phyloP scores from a whole-genome alignment of 768 basidiomycete species.

The Udeniomyces megalosporus region DNA sequence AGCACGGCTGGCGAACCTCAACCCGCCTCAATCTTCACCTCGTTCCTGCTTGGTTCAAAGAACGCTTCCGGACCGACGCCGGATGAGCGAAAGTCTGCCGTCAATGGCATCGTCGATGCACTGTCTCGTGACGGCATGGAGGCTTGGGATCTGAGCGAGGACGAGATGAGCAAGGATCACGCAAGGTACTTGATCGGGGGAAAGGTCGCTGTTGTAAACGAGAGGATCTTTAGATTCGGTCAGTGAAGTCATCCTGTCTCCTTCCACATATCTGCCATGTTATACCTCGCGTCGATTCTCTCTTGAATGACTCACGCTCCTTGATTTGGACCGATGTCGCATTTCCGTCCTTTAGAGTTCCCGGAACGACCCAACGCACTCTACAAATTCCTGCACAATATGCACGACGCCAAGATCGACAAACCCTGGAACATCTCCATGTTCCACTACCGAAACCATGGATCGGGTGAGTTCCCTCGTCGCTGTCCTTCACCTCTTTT shows the following conservation, averaged over 20 bases:
- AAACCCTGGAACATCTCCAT: slow-evolving; percentile 73
- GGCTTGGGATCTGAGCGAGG: slow-evolving; percentile 76
- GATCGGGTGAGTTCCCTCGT: slow-evolving; percentile 52
- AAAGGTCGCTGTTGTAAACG: slow-evolving; percentile 53
- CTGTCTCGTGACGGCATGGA: slow-evolving; percentile 59
- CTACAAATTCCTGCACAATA: slow-evolving; percentile 67
- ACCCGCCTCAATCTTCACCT: slow-evolving; percentile 68
- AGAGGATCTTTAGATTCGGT: slow-evolving; percentile 89
- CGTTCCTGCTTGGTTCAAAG: slow-evolving; percentile 56
- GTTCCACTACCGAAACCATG: slow-evolving; percentile 97
- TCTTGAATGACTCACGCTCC: not conserved
- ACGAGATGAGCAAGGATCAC: slow-evolving; percentile 91
- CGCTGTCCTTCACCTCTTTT: not conserved
- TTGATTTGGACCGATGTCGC: not conserved
- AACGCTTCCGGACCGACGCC: slow-evolving; percentile 33
- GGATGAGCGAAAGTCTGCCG: slow-evolving; percentile 28
- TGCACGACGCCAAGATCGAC: slow-evolving; percentile 40
- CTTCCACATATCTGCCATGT: no score
- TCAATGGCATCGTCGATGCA: slow-evolving; percentile 40
- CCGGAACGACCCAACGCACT: slow-evolving; percentile 87
- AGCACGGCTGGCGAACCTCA: slow-evolving; percentile 38
- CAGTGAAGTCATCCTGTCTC: slow-evolving; percentile 25
- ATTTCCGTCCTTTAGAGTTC: slow-evolving; percentile 64
- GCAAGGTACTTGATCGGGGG: slow-evolving; percentile 91
- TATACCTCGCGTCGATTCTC: no score